Conservation (phyloP, 805 yeast species). For the Saccharomyces eubayanus region DNA sequence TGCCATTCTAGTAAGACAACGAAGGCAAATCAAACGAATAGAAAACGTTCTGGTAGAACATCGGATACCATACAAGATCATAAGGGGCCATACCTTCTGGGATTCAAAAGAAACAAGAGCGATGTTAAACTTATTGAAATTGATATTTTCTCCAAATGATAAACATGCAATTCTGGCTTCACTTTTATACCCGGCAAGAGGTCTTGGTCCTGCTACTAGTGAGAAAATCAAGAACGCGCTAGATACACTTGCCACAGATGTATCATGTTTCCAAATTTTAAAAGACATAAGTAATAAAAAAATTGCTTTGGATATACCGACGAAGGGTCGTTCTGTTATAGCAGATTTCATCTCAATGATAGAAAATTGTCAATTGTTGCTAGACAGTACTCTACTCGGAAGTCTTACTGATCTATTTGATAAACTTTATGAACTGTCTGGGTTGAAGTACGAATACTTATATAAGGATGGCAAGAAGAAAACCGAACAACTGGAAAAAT, state of each 20-base stretch:
- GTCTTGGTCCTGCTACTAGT: slow-evolving; percentile 53
- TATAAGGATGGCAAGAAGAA: slow-evolving; percentile 22
- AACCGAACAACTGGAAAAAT: slow-evolving; percentile 10
- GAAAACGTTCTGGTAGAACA: slow-evolving; percentile 53
- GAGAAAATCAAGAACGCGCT: slow-evolving; percentile 22
- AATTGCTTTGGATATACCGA: slow-evolving; percentile 11
- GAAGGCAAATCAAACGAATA: slow-evolving; percentile 50
- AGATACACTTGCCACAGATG: slow-evolving; percentile 3
- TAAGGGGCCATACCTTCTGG: slow-evolving; percentile 77
- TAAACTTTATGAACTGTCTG: slow-evolving; percentile 25
- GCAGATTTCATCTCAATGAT: slow-evolving; percentile 19
- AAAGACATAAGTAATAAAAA: slow-evolving; percentile 7
- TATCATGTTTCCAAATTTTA: slow-evolving; percentile 12
- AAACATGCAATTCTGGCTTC: slow-evolving; percentile 50
- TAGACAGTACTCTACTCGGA: slow-evolving; percentile 5
- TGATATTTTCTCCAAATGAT: slow-evolving; percentile 52
- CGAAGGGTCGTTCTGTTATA: slow-evolving; percentile 17
- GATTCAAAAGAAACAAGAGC: slow-evolving; percentile 59
- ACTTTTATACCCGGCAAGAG: slow-evolving; percentile 53
- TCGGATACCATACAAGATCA: slow-evolving; percentile 55
- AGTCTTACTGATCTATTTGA: slow-evolving; percentile 21
- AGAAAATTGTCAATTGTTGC: slow-evolving; percentile 12
- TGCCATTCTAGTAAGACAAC: slow-evolving; percentile 62
- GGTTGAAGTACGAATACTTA: slow-evolving; percentile 22
- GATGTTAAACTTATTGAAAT: slow-evolving; percentile 57